Conservation (phyloP, 306 rosid genomes). For the Trichosanthes truncata region DNA sequence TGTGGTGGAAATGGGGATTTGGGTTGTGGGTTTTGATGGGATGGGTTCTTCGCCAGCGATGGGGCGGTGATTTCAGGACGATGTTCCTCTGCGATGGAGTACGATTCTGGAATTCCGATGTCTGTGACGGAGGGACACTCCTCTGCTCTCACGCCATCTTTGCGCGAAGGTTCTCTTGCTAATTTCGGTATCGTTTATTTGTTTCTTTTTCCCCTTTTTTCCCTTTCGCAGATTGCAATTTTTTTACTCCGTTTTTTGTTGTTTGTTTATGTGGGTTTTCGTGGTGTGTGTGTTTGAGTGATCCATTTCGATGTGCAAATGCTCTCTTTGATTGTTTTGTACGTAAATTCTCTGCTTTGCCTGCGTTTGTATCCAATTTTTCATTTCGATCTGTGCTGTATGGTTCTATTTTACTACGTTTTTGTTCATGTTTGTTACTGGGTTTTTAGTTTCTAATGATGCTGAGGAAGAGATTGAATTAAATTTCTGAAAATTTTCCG, state of each 20-base stretch:
- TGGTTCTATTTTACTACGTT: not conserved
- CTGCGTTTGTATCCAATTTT: not conserved
- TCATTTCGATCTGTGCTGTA: conserved; percentile 8
- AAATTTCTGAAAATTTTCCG: not conserved
- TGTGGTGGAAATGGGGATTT: conserved; percentile 28
- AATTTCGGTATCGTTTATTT: not conserved
- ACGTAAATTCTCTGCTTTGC: not conserved
- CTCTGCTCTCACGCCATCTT: conserved; percentile 31
- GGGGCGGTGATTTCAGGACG: conserved; percentile 26
- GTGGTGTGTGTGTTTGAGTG: not conserved
- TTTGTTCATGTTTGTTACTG: not conserved
- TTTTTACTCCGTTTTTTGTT: not conserved
- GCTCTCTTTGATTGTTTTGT: not conserved
- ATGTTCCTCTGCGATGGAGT: conserved; percentile 42
- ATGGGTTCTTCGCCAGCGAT: conserved; percentile 18
- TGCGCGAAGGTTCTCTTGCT: conserved; percentile 32
- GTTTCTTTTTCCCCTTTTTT: not conserved
- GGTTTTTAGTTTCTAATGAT: not conserved
- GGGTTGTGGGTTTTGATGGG: conserved; percentile 17
- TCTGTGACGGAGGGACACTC: conserved; percentile 46
- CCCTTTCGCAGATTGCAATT: not conserved
- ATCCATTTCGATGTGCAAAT: conserved; percentile 4
- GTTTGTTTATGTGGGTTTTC: not conserved
- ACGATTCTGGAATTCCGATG: conserved; percentile 69
- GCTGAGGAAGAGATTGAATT: not conserved